Percentiles rank a stretch among this genome's conserved stretches.
These are phyloP conservation scores for Pseudocercospora vitis DNA, from an alignment of 2,329 filamentous ascomycete genomes.

Conservation along the genomic window DNA sequence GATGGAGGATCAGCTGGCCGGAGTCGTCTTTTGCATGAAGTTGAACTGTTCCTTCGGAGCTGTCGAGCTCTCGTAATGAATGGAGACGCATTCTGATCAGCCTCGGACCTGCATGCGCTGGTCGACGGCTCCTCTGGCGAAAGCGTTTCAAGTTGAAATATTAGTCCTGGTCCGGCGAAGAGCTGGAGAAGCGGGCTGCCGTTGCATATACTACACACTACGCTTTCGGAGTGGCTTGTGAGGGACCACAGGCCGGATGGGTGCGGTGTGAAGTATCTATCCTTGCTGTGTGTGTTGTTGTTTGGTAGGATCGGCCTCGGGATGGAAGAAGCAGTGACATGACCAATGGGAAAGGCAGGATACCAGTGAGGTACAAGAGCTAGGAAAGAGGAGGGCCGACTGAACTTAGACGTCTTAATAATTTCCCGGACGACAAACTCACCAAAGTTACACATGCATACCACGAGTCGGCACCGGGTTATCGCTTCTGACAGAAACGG, in stretches of 20 bases:
- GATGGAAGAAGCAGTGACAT: neutral
- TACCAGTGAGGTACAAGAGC: neutral
- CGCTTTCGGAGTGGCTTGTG: no score
- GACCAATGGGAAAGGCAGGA: neutral
- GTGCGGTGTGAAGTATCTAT: no score
- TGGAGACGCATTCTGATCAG: slow-evolving; percentile 36
- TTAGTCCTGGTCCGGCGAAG: neutral
- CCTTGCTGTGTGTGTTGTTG: no score
- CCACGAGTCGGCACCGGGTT: no score
- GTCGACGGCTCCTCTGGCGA: slow-evolving; percentile 1
- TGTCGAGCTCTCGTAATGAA: slow-evolving; percentile 40
- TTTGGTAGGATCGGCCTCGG: no score
- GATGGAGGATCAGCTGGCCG: slow-evolving; percentile 46
- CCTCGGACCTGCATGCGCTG: neutral
- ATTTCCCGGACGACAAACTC: no score
- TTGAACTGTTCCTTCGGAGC: slow-evolving; percentile 43
- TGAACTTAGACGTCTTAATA: no score
- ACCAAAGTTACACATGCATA: no score
- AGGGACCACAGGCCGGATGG: no score
- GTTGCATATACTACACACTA: no score
- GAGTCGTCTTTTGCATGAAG: slow-evolving; percentile 31
- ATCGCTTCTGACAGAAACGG: no score
- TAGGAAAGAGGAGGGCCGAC: neutral
- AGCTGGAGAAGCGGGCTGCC: neutral
- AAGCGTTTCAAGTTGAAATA: neutral